Percentiles rank a stretch among this genome's conserved stretches.
phyloP scores from a whole-genome alignment of 176 grass and related monocot species.

The Luzula sylvatica region DNA sequence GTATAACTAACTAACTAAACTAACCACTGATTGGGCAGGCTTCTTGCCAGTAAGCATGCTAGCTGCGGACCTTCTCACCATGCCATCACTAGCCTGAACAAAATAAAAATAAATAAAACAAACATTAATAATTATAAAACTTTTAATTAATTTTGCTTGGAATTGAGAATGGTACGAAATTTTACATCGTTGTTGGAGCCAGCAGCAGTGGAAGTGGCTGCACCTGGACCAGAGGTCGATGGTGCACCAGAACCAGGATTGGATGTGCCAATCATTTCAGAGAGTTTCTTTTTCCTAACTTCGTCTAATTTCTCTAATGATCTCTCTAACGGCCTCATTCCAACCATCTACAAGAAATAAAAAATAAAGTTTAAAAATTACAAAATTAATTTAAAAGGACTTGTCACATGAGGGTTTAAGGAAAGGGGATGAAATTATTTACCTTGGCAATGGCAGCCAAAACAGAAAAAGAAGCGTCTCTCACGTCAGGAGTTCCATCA shows the following conservation, averaged over 20 bases:
- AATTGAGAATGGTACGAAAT: conserved; percentile 1
- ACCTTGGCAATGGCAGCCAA: conserved; percentile 95
- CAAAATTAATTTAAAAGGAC: conserved; percentile 3
- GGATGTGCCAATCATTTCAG: conserved; percentile 85
- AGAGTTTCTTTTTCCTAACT: conserved; percentile 95
- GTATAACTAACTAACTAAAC: conserved; percentile 23
- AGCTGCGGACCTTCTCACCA: conserved; percentile 78
- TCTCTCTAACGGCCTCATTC: conserved; percentile 91
- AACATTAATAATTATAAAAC: neutral
- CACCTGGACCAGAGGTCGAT: conserved; percentile 57
- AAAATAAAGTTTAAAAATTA: conserved; percentile 21
- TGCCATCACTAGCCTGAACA: conserved; percentile 56
- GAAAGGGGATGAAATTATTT: conserved; percentile 4
- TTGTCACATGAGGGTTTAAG: neutral
- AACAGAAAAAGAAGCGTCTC: conserved; percentile 77
- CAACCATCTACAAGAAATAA: conserved; percentile 63
- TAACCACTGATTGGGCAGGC: conserved; percentile 40
- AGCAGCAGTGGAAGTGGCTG: conserved; percentile 29
- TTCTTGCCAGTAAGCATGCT: conserved; percentile 99
- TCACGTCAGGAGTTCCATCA: conserved; percentile 90
- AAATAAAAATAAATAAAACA: neutral
- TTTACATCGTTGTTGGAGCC: conserved; percentile 57
- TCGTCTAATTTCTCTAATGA: conserved; percentile 96
- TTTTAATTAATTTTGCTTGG: conserved; percentile 5
- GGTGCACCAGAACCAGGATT: conserved; percentile 25